phyloP scores from a whole-genome alignment of 2,329 filamentous ascomycete species.

The Colletotrichum aenigma region DNA sequence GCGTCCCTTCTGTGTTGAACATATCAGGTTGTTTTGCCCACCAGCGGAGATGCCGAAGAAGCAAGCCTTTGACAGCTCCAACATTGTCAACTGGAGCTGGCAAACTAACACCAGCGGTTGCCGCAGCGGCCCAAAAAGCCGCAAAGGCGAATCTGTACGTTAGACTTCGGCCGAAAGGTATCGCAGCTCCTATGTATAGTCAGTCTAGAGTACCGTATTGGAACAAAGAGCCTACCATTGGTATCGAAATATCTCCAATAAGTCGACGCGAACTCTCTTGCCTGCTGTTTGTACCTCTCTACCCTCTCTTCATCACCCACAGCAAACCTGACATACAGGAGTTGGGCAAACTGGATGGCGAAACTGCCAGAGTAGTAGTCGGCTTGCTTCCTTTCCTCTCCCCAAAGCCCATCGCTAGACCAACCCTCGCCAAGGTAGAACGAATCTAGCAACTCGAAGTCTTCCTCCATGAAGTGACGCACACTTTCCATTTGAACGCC shows the following conservation, averaged over 20 bases:
- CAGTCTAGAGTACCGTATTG: background rate
- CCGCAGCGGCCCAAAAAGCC: slow-evolving; percentile 45
- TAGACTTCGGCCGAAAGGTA: slow-evolving; percentile 49
- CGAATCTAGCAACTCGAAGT: slow-evolving; percentile 40
- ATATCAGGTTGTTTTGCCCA: slow-evolving; percentile 41
- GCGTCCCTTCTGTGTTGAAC: slow-evolving; percentile 45
- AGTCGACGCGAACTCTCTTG: slow-evolving; percentile 35
- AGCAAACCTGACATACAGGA: slow-evolving; percentile 43
- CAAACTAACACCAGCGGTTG: slow-evolving; percentile 38
- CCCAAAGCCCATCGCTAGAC: slow-evolving; percentile 45
- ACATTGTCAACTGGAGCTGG: slow-evolving; percentile 33
- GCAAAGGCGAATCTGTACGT: slow-evolving; percentile 49
- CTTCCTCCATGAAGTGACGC: slow-evolving; percentile 33
- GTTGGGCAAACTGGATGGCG: slow-evolving; percentile 47
- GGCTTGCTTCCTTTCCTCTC: slow-evolving; percentile 36
- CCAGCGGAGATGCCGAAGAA: slow-evolving; percentile 48
- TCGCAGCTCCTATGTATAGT: slow-evolving; percentile 40
- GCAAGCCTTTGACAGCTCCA: slow-evolving; percentile 41
- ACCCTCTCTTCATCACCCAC: slow-evolving; percentile 37
- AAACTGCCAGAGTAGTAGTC: slow-evolving; percentile 53
- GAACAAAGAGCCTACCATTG: slow-evolving; percentile 30
- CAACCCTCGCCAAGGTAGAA: slow-evolving; percentile 45
- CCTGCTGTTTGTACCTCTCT: slow-evolving; percentile 35
- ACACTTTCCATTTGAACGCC: slow-evolving; percentile 35
- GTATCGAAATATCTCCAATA: slow-evolving; percentile 48